Evolutionary conservation across 345 rosid genomes (phyloP), one percentile per base, ranked within the genome.

Genomic region (Ailanthus altissimus): DNA sequence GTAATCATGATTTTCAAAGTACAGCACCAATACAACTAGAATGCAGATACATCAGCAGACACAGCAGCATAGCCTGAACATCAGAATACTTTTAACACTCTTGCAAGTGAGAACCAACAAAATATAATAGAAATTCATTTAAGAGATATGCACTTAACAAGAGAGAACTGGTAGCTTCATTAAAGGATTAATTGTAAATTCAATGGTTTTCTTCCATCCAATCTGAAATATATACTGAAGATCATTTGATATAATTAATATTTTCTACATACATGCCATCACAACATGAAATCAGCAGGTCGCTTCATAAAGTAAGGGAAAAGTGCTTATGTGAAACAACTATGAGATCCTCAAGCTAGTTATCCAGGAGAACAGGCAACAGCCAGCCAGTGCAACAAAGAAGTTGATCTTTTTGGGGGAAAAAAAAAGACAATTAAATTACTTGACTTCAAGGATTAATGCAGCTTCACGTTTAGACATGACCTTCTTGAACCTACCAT

Each of bases 401-500:
- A n/a, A n/a, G n/a, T n/a, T n/a, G n/a, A n/a, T n/a, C n/a, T n/a
- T n/a, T n/a, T n/a, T n/a, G n/a, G n/a, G n/a, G n/a, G n/a, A n/a
- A n/a, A n/a, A n/a, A n/a, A n/a, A n/a, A n/a, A n/a, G n/a, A n/a
- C 6, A 6, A 71, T 46, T 73, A 14, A 13, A 28, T 61, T 75
- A 84, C 86, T 82, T 81, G 59, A 85, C 78, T 63, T 85, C 87
- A 21, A 87, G 84, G 18, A 85, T 78, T 50, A 78, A 71, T 36
- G 87, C 81, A 0, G 90, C 85, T 78, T 87, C 88, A 7, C 85
- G 73, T 59, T 67, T 79, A 2, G 80, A 83, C 85, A 87, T 85
- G 78, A 46, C 70, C 0, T 73, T 46, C 40, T 83, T 80, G 71
- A 87, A 87, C 47, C 88, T 84, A 1, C 90, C 85, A 0, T 80